Conservation (phyloP, 768 basidiomycete species). For the Pisolithus orientalis region DNA sequence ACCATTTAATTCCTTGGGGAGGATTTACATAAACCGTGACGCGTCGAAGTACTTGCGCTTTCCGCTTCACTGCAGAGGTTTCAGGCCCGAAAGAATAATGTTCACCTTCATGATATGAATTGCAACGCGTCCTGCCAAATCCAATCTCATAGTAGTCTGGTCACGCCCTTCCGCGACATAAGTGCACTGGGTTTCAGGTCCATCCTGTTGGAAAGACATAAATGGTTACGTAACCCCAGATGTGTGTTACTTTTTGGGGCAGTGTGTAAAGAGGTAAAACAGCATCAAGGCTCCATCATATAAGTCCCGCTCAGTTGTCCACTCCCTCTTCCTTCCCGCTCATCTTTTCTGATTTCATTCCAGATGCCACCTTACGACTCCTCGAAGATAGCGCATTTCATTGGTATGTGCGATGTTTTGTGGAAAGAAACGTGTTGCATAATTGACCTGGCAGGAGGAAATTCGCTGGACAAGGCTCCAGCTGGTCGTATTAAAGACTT, state of each 20-base stretch:
- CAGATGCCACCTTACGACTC: constrained; percentile 42
- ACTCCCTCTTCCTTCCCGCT: constrained; percentile 11
- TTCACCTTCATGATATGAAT: no score
- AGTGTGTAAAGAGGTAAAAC: constrained; percentile 14
- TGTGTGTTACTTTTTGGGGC: constrained; percentile 22
- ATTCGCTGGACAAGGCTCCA: constrained; percentile 80
- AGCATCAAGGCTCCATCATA: constrained; percentile 8
- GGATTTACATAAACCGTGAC: no score
- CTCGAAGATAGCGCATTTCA: constrained; percentile 57
- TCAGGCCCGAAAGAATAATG: no score
- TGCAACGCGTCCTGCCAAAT: background rate
- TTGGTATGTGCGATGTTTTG: constrained; percentile 35
- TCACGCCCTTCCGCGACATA: constrained; percentile 7
- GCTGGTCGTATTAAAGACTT: constrained; percentile 82
- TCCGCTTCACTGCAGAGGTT: no score
- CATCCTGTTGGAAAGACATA: background rate
- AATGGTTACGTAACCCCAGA: constrained; percentile 27
- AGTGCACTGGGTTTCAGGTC: background rate
- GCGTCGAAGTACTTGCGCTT: no score
- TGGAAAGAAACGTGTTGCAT: constrained; percentile 6
- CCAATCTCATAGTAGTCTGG: background rate
- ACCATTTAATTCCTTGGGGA: no score
- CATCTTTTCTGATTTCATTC: constrained; percentile 2
- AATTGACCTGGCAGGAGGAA: constrained; percentile 64
- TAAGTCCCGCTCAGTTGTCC: background rate